Evolutionary conservation across 176 grass and related monocot species (phyloP).

Genomic region (Ananas comosus): DNA sequence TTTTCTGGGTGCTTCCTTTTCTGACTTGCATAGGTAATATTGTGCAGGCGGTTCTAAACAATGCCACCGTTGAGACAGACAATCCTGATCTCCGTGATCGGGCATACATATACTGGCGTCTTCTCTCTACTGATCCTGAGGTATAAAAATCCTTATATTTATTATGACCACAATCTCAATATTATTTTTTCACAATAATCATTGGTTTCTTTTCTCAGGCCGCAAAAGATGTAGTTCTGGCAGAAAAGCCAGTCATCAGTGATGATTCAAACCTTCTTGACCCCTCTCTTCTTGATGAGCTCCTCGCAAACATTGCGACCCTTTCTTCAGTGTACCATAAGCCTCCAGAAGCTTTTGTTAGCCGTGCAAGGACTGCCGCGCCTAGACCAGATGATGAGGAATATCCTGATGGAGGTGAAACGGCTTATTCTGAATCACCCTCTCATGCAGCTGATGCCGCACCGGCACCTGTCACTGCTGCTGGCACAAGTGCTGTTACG

Average conservation of each 20-base stretch:
- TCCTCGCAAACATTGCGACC: conserved; percentile 94
- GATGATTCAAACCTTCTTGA: conserved; percentile 94
- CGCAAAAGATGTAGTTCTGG: conserved; percentile 97
- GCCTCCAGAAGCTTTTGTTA: conserved; percentile 85
- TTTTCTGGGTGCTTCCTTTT: background rate
- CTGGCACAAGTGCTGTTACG: conserved; percentile 46
- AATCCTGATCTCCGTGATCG: conserved; percentile 96
- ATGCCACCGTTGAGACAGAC: conserved; percentile 97
- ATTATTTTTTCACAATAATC: background rate
- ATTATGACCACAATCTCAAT: conserved; percentile 3
- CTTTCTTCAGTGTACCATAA: conserved; percentile 99
- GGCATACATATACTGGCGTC: conserved; percentile 99
- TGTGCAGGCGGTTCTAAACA: conserved; percentile 89
- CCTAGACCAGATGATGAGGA: conserved; percentile 77
- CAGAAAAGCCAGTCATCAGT: conserved; percentile 97
- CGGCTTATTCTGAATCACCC: conserved; percentile 76
- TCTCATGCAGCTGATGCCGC: conserved; percentile 75
- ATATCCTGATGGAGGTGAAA: conserved; percentile 64
- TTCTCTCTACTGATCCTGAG: conserved; percentile 99
- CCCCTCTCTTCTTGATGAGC: conserved; percentile 83
- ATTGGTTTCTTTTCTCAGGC: conserved; percentile 37
- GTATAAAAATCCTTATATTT: conserved; percentile 33
- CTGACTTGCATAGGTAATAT: conserved; percentile 23
- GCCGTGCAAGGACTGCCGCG: conserved; percentile 60
- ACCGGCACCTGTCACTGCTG: conserved; percentile 30